Conservation (phyloP, 345 rosid genomes). For the Leavenworthia alabamica region DNA sequence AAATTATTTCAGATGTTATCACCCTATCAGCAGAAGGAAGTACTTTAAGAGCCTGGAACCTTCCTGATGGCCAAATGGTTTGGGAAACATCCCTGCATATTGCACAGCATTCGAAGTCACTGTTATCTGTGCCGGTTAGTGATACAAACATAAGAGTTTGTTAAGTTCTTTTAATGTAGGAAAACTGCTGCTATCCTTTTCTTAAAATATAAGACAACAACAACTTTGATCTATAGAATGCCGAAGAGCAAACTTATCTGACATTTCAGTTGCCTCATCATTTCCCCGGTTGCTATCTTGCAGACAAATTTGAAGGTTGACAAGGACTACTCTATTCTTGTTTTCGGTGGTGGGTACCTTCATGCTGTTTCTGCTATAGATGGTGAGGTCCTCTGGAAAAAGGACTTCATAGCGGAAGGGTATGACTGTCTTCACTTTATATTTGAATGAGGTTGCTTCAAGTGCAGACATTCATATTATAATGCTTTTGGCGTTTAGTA, state of each 20-base stretch:
- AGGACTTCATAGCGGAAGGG: constrained; percentile 77
- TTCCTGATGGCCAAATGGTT: constrained; percentile 98
- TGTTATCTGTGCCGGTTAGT: constrained; percentile 62
- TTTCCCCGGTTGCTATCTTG: constrained; percentile 18
- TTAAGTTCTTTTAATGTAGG: not conserved
- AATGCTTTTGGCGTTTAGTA: not conserved
- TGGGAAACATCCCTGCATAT: constrained; percentile 78
- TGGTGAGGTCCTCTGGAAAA: constrained; percentile 87
- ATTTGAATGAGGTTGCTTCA: not conserved
- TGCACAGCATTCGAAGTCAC: constrained; percentile 51
- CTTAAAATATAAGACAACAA: not conserved
- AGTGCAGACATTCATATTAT: not conserved
- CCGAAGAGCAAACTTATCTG: not conserved
- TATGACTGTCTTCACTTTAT: constrained; percentile 29
- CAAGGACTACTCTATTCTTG: constrained; percentile 56
- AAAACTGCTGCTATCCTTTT: not conserved
- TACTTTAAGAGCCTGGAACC: constrained; percentile 90
- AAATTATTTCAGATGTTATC: constrained; percentile 55
- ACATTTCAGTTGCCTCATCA: not conserved
- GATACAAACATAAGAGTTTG: not conserved
- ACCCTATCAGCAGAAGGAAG: constrained; percentile 81
- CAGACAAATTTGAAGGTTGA: constrained; percentile 63
- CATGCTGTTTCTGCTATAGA: constrained; percentile 80
- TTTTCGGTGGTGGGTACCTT: constrained; percentile 64
- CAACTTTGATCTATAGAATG: not conserved